Evolutionary conservation across 768 basidiomycete species (phyloP), one percentile per base, ranked within the genome.

Genomic region (Lactarius sp.): DNA sequence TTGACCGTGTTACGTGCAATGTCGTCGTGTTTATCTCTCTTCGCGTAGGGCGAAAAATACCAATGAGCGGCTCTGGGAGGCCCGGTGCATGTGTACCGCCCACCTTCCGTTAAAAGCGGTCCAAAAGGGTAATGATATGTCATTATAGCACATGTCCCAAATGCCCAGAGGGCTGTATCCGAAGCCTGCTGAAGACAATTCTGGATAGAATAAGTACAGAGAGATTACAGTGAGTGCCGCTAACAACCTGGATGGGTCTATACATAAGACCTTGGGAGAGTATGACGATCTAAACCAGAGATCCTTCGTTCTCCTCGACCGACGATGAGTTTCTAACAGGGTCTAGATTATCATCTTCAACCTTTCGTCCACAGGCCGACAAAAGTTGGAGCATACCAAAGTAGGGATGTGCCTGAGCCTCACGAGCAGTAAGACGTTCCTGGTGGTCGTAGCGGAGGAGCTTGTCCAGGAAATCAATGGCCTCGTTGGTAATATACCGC

Each of bases 401-500:
- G 77, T 97, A 98, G n/a, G 88, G 81, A 70, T 97, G 95, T 18
- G 79, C 80, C 73, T 96, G 94, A 6, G 93, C 92, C 75, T 98
- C 96, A 66, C 86, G 85, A 56, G 96, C 96, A 7, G 96, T 98
- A 62, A 98, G 80, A 59, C 96, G 86, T 73, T 96, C 94, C 78
- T 97, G 94, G 72, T 98, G 96, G 73, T 98, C 96, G 75, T 98
- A 98, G 58, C 93, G 87, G 72, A 97, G 81, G 41, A 98, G 82
- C 76, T 94, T 94, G 77, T 98, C 96, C 65, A 98, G 77, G 71
- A 98, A 87, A 78, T 97, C 95, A 70, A 98, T 91, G 39, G 94
- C 96, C 71, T 98, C 96, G 73, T 94, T 98, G 27, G 93, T 92
- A 70, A 98, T 94, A 75, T 92, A 97, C 62, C 94, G 85, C 74